Evolutionary conservation across 1,284 basidiomycete genomes (phyloP).

Genomic region (Pseudozyma sp.): DNA sequence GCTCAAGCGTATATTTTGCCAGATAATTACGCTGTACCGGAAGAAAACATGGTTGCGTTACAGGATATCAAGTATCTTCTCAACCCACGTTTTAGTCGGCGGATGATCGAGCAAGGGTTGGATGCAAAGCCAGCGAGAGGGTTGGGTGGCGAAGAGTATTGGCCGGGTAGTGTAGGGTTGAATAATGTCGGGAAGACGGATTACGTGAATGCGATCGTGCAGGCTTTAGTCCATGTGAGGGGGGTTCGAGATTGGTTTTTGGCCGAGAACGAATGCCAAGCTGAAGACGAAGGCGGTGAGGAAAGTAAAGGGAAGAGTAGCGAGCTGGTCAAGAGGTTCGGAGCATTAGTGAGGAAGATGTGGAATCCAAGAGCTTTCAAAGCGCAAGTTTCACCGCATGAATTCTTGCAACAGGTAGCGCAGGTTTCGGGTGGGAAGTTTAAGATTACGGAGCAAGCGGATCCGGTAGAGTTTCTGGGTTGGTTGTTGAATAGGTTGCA

Average conservation of each 20-base stretch:
- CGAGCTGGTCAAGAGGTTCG: constrained; percentile 83
- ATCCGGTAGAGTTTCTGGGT: constrained; percentile 94
- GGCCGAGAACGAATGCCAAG: constrained; percentile 14
- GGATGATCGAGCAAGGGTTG: constrained; percentile 73
- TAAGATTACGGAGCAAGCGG: constrained; percentile 89
- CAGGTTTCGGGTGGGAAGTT: constrained; percentile 88
- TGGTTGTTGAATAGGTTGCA: constrained; percentile 96
- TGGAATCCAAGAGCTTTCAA: constrained; percentile 87
- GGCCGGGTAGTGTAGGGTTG: constrained; percentile 93
- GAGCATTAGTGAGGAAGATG: constrained; percentile 85
- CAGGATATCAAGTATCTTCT: constrained; percentile 94
- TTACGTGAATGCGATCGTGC: constrained; percentile 96
- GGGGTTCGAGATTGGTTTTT: constrained; percentile 83
- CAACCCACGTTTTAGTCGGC: constrained; percentile 78
- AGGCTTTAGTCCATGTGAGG: constrained; percentile 88
- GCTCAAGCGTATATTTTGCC: constrained; percentile 97
- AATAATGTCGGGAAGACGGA: constrained; percentile 98
- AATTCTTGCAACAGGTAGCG: constrained; percentile 95
- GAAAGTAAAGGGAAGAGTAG: constrained; percentile 61
- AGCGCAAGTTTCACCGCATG: constrained; percentile 96
- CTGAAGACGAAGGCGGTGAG: not conserved
- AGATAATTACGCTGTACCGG: constrained; percentile 86
- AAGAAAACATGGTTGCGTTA: constrained; percentile 84
- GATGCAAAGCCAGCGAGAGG: constrained; percentile 75
- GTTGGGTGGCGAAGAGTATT: constrained; percentile 81